Conservation (phyloP, 78 protist species). For the Fonticula alba region DNA sequence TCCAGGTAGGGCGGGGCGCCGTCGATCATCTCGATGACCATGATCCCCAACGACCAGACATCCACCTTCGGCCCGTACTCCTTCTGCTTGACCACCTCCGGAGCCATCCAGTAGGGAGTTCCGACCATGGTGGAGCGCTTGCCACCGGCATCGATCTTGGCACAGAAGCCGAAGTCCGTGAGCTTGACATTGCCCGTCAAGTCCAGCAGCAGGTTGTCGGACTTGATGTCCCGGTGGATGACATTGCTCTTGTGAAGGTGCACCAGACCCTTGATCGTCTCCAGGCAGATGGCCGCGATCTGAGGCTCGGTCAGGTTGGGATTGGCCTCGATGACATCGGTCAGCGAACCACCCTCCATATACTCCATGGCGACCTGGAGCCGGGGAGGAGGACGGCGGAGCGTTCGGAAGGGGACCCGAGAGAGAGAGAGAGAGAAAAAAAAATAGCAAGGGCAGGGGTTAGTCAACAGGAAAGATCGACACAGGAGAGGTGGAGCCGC, state of each 20-base stretch:
- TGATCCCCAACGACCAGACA: slow-evolving; percentile 61
- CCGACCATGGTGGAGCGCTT: slow-evolving; percentile 3
- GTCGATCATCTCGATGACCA: slow-evolving; percentile 52
- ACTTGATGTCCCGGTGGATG: slow-evolving; percentile 48
- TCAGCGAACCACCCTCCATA: slow-evolving; percentile 60
- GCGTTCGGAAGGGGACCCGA: too few relatives aligned
- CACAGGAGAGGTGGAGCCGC: too few relatives aligned
- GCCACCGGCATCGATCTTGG: slow-evolving; percentile 15
- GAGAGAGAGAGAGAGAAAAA: too few relatives aligned
- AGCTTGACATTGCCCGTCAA: slow-evolving; percentile 20
- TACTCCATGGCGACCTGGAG: slow-evolving; percentile 57
- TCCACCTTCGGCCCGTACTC: slow-evolving; percentile 49
- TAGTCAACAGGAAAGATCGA: too few relatives aligned
- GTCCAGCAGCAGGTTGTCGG: slow-evolving; percentile 23
- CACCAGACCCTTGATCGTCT: slow-evolving; percentile 15
- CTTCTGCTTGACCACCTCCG: slow-evolving; percentile 35
- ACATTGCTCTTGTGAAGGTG: slow-evolving; percentile 15
- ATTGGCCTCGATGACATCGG: slow-evolving; percentile 35
- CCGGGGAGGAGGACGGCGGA: too few relatives aligned
- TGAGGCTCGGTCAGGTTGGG: slow-evolving; percentile 32
- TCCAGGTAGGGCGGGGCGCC: slow-evolving; percentile 65
- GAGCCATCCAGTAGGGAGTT: slow-evolving; percentile 34
- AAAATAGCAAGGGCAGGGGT: too few relatives aligned
- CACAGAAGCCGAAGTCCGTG: slow-evolving; percentile 41
- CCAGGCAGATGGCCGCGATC: slow-evolving; percentile 20